Evolutionary conservation across 495 filamentous ascomycete species (phyloP).

Genomic region (Saxophila tyrrhenica): DNA sequence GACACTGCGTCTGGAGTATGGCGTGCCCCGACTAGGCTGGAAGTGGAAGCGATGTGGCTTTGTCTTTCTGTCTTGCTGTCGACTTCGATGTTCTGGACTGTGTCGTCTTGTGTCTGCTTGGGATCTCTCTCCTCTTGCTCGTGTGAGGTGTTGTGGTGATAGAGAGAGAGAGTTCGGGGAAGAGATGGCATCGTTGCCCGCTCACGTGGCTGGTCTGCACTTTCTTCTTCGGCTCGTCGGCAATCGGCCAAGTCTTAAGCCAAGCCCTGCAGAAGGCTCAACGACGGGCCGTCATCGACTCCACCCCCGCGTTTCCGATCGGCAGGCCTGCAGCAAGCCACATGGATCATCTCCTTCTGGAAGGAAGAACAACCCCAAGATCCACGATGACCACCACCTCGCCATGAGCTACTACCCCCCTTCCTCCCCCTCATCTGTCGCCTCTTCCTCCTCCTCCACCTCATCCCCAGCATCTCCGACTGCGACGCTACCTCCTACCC

Average conservation of each 20-base stretch:
- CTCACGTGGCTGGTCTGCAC: neutral
- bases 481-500: slow-evolving; percentile 14
- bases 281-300: neutral
- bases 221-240: neutral
- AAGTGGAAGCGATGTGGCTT: neutral
- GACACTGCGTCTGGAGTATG: neutral
- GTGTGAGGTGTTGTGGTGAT: neutral
- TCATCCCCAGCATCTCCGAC: slow-evolving; percentile 4
- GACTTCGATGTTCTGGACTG: neutral
- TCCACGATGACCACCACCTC: neutral
- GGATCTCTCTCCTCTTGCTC: neutral
- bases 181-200: too few species aligned
- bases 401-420: neutral
- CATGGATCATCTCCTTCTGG: too few species aligned
- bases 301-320: neutral
- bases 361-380: neutral
- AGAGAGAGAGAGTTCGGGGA: neutral
- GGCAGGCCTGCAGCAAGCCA: neutral
- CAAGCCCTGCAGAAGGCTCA: neutral
- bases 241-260: too few species aligned
- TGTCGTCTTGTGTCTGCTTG: too few species aligned
- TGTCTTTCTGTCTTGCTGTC: neutral
- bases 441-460: slow-evolving; percentile 2
- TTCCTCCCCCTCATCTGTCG: neutral
- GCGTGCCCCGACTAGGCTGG: neutral